Conservation (phyloP, 1,139 yeast species). For the Candida smagusa region DNA sequence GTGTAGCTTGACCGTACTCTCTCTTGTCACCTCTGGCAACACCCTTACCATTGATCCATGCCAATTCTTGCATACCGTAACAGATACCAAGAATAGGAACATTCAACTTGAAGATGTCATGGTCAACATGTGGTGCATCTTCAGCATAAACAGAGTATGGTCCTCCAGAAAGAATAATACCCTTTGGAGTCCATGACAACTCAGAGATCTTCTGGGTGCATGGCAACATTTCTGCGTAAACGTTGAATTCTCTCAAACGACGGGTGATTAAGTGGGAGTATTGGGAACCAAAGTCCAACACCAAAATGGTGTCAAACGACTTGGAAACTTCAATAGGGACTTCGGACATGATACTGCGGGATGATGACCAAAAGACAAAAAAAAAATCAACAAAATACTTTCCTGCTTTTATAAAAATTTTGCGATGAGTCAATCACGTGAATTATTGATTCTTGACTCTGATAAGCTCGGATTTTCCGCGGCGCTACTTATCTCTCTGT, state of each 20-base stretch:
- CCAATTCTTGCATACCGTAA: constrained; percentile 98
- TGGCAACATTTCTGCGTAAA: constrained; percentile 98
- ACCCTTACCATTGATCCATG: constrained; percentile 96
- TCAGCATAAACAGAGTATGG: constrained; percentile 96
- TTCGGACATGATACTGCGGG: constrained; percentile 16
- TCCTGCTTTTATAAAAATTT: background rate
- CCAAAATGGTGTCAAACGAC: constrained; percentile 93
- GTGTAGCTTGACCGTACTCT: constrained; percentile 95
- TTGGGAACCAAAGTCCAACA: constrained; percentile 97
- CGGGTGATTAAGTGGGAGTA: constrained; percentile 96
- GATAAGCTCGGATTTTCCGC: background rate
- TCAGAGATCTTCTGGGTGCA: constrained; percentile 96
- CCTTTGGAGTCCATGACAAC: constrained; percentile 91
- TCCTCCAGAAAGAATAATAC: constrained; percentile 94
- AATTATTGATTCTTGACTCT: background rate
- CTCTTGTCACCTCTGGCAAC: constrained; percentile 97
- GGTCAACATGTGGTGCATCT: constrained; percentile 97
- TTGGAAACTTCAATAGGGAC: constrained; percentile 65
- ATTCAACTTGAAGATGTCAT: constrained; percentile 79
- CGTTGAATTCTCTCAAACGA: constrained; percentile 95
- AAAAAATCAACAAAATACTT: background rate
- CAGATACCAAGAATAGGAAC: constrained; percentile 98
- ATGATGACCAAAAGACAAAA: constrained; percentile 4
- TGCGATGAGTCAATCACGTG: background rate
- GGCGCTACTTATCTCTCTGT: background rate